Evolutionary conservation across 768 basidiomycete genomes (phyloP).

Genomic region (Thelephora ganbajun): DNA sequence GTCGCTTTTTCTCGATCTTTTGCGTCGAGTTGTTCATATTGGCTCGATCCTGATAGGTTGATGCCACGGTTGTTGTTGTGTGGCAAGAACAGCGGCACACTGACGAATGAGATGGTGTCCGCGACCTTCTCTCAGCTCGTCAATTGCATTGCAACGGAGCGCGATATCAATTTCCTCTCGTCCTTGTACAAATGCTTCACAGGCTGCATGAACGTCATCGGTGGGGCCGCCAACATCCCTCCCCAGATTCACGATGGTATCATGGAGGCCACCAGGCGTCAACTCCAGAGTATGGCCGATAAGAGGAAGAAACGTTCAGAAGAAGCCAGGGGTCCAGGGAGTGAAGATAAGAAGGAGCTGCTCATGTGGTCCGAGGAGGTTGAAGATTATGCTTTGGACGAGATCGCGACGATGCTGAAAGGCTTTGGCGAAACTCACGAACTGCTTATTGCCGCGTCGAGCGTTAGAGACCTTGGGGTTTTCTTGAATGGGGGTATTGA

Average conservation of each 20-base stretch:
- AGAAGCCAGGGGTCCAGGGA: conserved; percentile 19
- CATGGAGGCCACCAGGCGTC: conserved; percentile 57
- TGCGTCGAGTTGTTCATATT: neutral
- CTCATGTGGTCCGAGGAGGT: conserved; percentile 65
- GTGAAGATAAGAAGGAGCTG: conserved; percentile 50
- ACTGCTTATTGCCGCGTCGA: conserved; percentile 54
- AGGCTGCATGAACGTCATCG: conserved; percentile 46
- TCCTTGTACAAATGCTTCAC: conserved; percentile 62
- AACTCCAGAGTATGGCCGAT: conserved; percentile 57
- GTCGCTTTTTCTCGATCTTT: conserved; percentile 12
- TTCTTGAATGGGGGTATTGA: conserved; percentile 20
- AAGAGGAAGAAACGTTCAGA: conserved; percentile 36
- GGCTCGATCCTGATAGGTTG: conserved; percentile 28
- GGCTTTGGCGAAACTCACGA: conserved; percentile 45
- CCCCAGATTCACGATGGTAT: conserved; percentile 39
- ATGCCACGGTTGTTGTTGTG: conserved; percentile 57
- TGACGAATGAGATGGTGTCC: conserved; percentile 54
- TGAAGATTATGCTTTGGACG: conserved; percentile 71
- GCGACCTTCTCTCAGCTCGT: conserved; percentile 57
- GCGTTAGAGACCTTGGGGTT: conserved; percentile 58
- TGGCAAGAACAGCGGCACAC: conserved; percentile 49
- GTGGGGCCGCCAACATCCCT: conserved; percentile 37
- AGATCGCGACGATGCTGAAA: conserved; percentile 53
- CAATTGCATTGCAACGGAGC: conserved; percentile 47
- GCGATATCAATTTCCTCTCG: conserved; percentile 63